A percentile compares a stretch with the other conserved stretches of the same genome.
These are phyloP conservation scores for Penicillium turbatum DNA, from an alignment of 495 filamentous ascomycete species.

Conservation along the genomic window DNA sequence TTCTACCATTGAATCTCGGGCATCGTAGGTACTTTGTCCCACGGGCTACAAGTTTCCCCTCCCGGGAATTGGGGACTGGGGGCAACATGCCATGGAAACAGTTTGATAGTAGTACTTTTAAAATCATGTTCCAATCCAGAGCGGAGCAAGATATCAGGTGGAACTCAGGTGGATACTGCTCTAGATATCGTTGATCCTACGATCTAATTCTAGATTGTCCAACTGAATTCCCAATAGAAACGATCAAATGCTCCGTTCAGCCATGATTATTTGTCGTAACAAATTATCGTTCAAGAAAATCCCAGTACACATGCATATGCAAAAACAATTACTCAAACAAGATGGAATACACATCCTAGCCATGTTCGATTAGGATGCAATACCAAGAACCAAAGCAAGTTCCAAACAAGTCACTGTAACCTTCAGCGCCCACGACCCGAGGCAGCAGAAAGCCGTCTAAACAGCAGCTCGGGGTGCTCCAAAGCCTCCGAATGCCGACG, in stretches of 20 bases:
- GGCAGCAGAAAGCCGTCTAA: constrained; percentile 9
- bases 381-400: not conserved
- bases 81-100: too few species aligned
- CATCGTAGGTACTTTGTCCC: not conserved
- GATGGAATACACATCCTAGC: not conserved
- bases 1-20: not conserved
- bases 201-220: too few species aligned
- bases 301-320: constrained; percentile 13
- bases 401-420: not conserved
- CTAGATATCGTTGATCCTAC: not conserved
- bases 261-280: not conserved
- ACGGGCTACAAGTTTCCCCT: constrained; percentile 10
- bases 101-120: too few species aligned
- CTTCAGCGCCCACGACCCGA: not conserved
- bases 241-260: not conserved
- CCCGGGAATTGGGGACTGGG: not conserved
- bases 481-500: constrained; percentile 57
- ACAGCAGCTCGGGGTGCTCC: constrained; percentile 29
- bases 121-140: too few species aligned
- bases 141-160: not conserved
- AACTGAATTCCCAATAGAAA: not conserved
- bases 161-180: not conserved
- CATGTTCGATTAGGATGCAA: not conserved
- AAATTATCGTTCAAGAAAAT: not conserved
- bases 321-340: not conserved